Base-by-base conservation (phyloP, 2,329 filamentous ascomycete genomes). In the Verticillium klebahnii region DNA sequence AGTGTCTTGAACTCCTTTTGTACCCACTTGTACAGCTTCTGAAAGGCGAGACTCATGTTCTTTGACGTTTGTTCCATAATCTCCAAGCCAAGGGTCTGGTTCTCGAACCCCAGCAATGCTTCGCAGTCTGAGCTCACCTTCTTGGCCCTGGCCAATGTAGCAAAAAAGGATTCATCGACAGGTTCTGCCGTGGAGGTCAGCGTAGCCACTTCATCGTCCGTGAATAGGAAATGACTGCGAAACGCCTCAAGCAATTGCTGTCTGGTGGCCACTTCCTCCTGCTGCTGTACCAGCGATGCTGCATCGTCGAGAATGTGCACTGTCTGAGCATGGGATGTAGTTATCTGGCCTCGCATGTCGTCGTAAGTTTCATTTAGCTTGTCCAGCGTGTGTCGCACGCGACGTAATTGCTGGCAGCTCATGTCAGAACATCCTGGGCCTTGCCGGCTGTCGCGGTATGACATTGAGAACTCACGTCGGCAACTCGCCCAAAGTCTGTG, bases 11-110 rank as follows among this genome's bases (percentile, higher is more conserved):
- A 96, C 69, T 97, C 93, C 63, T 90, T 88, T 72, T 97, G 93
- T 23, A 96, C 88, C 94, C 94, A 99, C 69, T 92, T 88, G 75
- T 96, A 97, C 2, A 99, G 83, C 72, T 97, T 99, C 72, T 99
- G 94, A 69, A 95, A 99, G 5, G 92, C 94, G 17, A 89, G 83
- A 70, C 97, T 95, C 58, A 99, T 83, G 64, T 92, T 87, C 63
- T 92, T 92, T 0, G 93, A 93, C 61, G 89, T 94, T 73, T 94
- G 87, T 65, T 97, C 94, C 83, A 98, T 93, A 57, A 98, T 85
- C 69, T 98, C 93, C 4, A 96, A 80, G 0, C 94, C 95, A 0
- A 97, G 78, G 9, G 89, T 88, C 75, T 98, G 93, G 68, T 93
- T 92, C 73, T 97, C 93, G 34, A 93, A 91, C 2, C 93, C 94